Evolutionary conservation across 176 grass and related monocot species (phyloP).

Genomic region (Zizania latifolia): DNA sequence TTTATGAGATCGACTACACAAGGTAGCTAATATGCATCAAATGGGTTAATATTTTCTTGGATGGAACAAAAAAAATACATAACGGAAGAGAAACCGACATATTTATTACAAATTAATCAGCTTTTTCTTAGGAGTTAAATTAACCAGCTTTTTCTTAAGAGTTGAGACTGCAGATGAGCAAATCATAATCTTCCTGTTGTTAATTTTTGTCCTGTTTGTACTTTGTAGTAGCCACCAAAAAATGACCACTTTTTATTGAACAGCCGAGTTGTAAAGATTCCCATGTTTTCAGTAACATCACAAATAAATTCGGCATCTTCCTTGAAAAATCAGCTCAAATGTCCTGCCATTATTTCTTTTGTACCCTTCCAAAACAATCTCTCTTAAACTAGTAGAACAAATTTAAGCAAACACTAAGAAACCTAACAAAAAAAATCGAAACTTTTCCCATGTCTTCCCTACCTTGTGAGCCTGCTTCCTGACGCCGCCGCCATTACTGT

Average conservation of each 20-base stretch:
- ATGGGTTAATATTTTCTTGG: background rate
- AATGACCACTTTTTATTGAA: background rate
- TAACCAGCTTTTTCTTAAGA: too few species aligned
- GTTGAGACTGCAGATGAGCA: background rate
- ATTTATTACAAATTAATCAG: too few species aligned
- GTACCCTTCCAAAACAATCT: background rate
- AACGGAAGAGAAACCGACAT: background rate
- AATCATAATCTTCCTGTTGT: too few species aligned
- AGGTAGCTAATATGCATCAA: background rate
- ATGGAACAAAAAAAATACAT: background rate
- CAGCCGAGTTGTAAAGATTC: background rate
- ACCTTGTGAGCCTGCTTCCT: slow-evolving; percentile 37
- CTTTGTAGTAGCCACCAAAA: background rate
- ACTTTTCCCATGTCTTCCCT: background rate
- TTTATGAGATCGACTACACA: background rate
- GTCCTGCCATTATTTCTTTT: background rate
- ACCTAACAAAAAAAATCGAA: background rate
- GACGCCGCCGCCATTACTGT: slow-evolving; percentile 15
- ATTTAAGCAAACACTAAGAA: background rate
- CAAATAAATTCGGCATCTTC: background rate
- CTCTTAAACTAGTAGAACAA: background rate
- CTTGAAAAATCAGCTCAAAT: background rate
- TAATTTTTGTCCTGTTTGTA: too few species aligned
- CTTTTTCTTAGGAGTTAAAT: too few species aligned
- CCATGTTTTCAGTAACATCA: background rate